phyloP scores from a whole-genome alignment of 495 filamentous ascomycete species.

The Neurospora africana region DNA sequence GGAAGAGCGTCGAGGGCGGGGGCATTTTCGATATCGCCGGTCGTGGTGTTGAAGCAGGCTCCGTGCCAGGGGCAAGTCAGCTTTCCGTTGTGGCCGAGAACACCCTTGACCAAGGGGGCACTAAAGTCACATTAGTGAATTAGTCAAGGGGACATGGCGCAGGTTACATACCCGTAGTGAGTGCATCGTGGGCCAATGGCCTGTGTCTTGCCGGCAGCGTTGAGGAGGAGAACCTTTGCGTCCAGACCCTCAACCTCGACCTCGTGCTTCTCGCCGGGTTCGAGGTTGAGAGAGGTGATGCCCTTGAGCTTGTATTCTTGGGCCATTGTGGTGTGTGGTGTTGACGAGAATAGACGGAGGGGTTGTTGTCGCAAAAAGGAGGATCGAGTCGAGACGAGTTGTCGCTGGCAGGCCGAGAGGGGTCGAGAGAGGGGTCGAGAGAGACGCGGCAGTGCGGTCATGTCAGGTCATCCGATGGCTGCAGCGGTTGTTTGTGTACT shows the following conservation, averaged over 20 bases:
- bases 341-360: background rate
- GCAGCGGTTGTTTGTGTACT: background rate
- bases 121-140: background rate
- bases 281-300: constrained; percentile 58
- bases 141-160: background rate
- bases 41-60: constrained; percentile 82
- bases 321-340: constrained; percentile 25
- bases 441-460: background rate
- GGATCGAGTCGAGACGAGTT: background rate
- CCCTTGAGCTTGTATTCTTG: constrained; percentile 82
- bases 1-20: constrained; percentile 75
- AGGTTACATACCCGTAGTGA: constrained; percentile 52
- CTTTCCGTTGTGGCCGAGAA: constrained; percentile 70
- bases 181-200: constrained; percentile 84
- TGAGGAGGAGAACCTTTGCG: constrained; percentile 77
- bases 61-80: constrained; percentile 95
- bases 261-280: constrained; percentile 74
- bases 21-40: constrained; percentile 92
- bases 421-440: background rate
- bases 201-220: constrained; percentile 60
- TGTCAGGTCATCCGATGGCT: background rate
- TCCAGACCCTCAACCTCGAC: constrained; percentile 82
- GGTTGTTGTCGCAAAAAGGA: background rate
- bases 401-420: background rate
- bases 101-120: constrained; percentile 74